These are phyloP conservation scores for Medicago lupulina DNA, from an alignment of 306 rosid genomes.

Conservation along the genomic window DNA sequence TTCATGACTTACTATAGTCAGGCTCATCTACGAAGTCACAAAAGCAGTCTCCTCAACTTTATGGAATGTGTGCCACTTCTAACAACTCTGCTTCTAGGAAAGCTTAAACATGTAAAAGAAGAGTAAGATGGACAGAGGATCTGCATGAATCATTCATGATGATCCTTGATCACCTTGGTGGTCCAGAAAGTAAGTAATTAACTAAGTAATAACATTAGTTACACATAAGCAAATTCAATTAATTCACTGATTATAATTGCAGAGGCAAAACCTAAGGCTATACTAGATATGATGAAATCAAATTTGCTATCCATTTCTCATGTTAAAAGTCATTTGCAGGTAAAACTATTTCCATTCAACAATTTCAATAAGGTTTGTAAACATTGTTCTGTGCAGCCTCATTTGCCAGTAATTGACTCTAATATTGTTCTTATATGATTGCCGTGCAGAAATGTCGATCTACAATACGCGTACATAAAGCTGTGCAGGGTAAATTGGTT, in stretches of 20 bases:
- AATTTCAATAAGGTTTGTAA: slow-evolving; percentile 14
- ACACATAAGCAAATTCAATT: neutral
- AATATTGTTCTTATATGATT: slow-evolving; percentile 8
- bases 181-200: slow-evolving; percentile 53
- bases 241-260: slow-evolving; percentile 13
- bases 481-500: slow-evolving; percentile 45
- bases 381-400: neutral
- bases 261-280: slow-evolving; percentile 65
- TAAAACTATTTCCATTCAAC: slow-evolving; percentile 9
- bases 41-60: slow-evolving; percentile 27
- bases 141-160: slow-evolving; percentile 51
- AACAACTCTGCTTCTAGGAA: slow-evolving; percentile 40
- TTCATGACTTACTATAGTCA: slow-evolving; percentile 1
- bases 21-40: slow-evolving; percentile 28
- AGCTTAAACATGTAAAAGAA: slow-evolving; percentile 39
- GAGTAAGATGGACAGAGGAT: slow-evolving; percentile 55
- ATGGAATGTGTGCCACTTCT: slow-evolving; percentile 29
- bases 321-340: slow-evolving; percentile 64
- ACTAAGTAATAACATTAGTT: neutral
- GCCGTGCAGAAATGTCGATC: slow-evolving; percentile 55
- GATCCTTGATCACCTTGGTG: slow-evolving; percentile 51
- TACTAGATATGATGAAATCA: slow-evolving; percentile 56
- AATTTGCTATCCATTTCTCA: slow-evolving; percentile 53
- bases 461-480: slow-evolving; percentile 36
- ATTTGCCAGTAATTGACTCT: neutral